A percentile compares a stretch with the other conserved stretches of the same genome.
These are phyloP conservation scores for Setaria italica DNA, from an alignment of 202 grass and related monocot species.

Conservation along the genomic window DNA sequence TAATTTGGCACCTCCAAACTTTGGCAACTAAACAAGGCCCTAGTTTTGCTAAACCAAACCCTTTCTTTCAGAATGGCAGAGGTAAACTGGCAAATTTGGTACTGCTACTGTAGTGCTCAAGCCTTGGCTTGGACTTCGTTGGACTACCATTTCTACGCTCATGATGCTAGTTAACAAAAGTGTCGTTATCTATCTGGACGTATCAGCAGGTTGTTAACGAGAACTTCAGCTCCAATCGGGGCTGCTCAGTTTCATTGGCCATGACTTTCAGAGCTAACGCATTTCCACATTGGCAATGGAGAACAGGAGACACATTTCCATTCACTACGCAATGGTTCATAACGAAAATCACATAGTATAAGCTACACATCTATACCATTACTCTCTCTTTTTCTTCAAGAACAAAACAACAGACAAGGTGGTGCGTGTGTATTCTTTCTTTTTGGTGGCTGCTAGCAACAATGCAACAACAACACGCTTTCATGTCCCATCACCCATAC, in stretches of 20 bases:
- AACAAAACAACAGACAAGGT: too few relatives aligned
- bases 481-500: neutral
- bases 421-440: too few relatives aligned
- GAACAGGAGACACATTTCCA: neutral
- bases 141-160: neutral
- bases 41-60: conserved; percentile 4
- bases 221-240: neutral
- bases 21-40: too few relatives aligned
- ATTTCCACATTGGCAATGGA: neutral
- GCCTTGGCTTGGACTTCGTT: neutral
- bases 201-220: neutral
- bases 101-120: neutral
- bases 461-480: neutral
- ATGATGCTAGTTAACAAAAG: conserved; percentile 3
- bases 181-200: neutral
- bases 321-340: too few relatives aligned
- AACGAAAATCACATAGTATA: too few relatives aligned
- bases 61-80: neutral
- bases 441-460: too few relatives aligned
- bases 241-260: neutral
- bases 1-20: too few relatives aligned
- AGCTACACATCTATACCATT: too few relatives aligned
- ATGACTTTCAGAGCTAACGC: neutral
- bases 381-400: too few relatives aligned
- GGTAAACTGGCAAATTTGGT: neutral